These are phyloP conservation scores for Pythium oligandrum DNA, from an alignment of 352 stramenopile genomes.

Conservation along the genomic window DNA sequence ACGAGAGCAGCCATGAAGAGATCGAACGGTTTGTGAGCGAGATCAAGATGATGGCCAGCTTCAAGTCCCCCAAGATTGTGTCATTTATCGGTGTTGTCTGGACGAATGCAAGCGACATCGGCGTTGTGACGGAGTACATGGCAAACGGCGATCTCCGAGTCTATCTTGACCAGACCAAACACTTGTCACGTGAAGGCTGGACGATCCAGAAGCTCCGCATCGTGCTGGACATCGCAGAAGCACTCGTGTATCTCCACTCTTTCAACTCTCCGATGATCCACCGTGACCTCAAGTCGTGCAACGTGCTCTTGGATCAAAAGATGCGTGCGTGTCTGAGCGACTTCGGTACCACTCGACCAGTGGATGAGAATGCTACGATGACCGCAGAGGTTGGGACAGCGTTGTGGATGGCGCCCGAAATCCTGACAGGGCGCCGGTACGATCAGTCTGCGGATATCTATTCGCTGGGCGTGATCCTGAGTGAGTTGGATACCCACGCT, in stretches of 20 bases:
- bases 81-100: constrained; percentile 52
- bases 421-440: constrained; percentile 62
- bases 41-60: constrained; percentile 59
- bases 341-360: constrained; percentile 51
- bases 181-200: constrained; percentile 9
- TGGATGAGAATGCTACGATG: constrained; percentile 44
- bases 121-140: constrained; percentile 77
- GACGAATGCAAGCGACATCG: constrained; percentile 54
- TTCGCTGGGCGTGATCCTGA: constrained; percentile 67
- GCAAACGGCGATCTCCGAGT: constrained; percentile 57
- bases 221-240: constrained; percentile 45
- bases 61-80: constrained; percentile 68
- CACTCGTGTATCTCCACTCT: constrained; percentile 79
- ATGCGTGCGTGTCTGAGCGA: constrained; percentile 22
- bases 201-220: constrained; percentile 40
- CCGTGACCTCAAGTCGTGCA: constrained; percentile 85
- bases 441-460: constrained; percentile 78
- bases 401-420: constrained; percentile 59
- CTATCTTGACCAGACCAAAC: constrained; percentile 34
- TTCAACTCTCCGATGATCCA: constrained; percentile 73
- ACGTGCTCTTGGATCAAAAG: constrained; percentile 72
- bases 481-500: constrained; percentile 69
- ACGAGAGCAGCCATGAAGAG: constrained; percentile 8
- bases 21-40: constrained; percentile 75
- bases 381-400: constrained; percentile 47